A percentile compares a stretch with the other conserved stretches of the same genome.
Conservation (phyloP, 305 asterid species). For the Fraxinus latifolia region DNA sequence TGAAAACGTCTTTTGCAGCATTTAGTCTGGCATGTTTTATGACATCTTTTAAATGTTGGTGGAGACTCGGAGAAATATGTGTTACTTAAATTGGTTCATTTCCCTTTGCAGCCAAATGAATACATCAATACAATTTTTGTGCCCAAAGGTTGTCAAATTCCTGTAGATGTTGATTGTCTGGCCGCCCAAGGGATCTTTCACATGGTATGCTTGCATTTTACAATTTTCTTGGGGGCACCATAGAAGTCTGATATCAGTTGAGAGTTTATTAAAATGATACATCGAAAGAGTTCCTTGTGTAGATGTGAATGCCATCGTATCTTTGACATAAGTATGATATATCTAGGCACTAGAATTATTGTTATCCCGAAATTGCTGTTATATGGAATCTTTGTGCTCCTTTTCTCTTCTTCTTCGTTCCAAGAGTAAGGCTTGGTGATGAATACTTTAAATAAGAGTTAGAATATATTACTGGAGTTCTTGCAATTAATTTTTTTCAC, state of each 20-base stretch:
- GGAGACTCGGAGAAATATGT: background rate
- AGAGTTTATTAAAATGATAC: background rate
- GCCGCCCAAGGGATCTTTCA: slow-evolving; percentile 62
- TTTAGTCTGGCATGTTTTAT: background rate
- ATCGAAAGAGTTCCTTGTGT: background rate
- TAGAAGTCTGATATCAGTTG: slow-evolving; percentile 6
- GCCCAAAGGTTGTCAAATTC: slow-evolving; percentile 73
- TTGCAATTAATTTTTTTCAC: background rate
- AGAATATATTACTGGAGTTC: background rate
- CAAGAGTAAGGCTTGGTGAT: background rate
- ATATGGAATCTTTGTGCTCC: background rate
- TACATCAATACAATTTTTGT: slow-evolving; percentile 75
- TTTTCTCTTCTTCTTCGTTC: background rate
- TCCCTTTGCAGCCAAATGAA: slow-evolving; percentile 58
- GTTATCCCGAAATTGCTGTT: background rate
- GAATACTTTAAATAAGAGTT: background rate
- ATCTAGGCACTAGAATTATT: background rate
- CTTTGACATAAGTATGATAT: background rate
- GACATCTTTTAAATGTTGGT: background rate
- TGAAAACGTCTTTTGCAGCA: background rate
- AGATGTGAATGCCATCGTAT: background rate
- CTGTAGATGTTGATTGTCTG: slow-evolving; percentile 50
- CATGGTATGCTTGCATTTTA: slow-evolving; percentile 48
- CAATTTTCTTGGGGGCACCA: background rate
- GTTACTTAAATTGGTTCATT: slow-evolving; percentile 22